Evolutionary conservation across 768 basidiomycete genomes (phyloP).

Genomic region (Hygrophoropsis aurantiaca): DNA sequence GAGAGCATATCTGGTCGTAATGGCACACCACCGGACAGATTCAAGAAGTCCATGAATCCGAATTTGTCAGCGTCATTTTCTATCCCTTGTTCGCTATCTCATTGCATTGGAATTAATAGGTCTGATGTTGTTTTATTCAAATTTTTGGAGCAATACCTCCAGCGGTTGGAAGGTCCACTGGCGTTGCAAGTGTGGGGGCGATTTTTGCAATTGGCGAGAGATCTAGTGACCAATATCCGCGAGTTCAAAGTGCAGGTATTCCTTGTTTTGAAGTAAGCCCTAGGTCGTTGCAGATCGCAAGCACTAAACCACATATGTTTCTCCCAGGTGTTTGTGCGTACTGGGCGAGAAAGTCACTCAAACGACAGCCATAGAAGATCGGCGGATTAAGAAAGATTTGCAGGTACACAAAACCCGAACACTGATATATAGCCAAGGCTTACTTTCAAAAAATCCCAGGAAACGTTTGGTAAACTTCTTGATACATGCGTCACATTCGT

Average conservation of each 20-base stretch:
- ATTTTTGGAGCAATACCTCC: conserved; percentile 86
- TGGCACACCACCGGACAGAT: conserved; percentile 54
- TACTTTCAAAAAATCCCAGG: conserved; percentile 41
- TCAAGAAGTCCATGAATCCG: conserved; percentile 59
- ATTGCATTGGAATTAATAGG: conserved; percentile 39
- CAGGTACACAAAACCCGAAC: conserved; percentile 49
- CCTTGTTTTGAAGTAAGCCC: conserved; percentile 64
- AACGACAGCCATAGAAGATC: conserved; percentile 90
- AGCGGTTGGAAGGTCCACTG: conserved; percentile 82
- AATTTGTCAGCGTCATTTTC: conserved; percentile 53
- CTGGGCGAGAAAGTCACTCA: conserved; percentile 83
- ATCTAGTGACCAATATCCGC: conserved; percentile 62
- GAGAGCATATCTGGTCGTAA: conserved; percentile 73
- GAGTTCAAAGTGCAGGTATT: conserved; percentile 74
- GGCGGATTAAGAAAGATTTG: conserved; percentile 82
- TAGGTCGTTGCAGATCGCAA: neutral
- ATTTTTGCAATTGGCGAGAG: conserved; percentile 75
- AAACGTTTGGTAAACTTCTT: conserved; percentile 81
- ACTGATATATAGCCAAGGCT: neutral
- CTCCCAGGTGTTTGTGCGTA: conserved; percentile 66
- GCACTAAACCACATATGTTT: conserved; percentile 9
- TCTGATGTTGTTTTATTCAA: conserved; percentile 72
- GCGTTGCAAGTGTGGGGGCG: conserved; percentile 92
- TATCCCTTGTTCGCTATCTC: neutral
- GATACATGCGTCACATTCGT: conserved; percentile 77